Percentiles rank a stretch among this genome's conserved stretches.
These are phyloP conservation scores for Penicillium sp. DNA, from an alignment of 2,329 filamentous ascomycete genomes.

Conservation along the genomic window DNA sequence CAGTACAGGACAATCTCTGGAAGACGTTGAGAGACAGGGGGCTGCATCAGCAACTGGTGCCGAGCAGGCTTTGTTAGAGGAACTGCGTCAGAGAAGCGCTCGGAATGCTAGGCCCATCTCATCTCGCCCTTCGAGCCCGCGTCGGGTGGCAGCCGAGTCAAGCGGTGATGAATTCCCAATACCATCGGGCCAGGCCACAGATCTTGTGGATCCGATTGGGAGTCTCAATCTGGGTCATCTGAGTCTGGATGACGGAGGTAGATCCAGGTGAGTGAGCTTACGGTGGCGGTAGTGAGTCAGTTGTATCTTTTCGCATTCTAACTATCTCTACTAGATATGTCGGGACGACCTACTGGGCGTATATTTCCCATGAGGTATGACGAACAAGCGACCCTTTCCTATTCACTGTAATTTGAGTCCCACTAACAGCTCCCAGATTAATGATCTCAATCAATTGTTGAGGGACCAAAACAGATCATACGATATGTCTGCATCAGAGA, in stretches of 20 bases:
- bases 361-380: conserved; percentile 48
- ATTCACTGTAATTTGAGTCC: not conserved
- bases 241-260: conserved; percentile 49
- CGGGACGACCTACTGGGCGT: conserved; percentile 52
- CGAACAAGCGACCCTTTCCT: not conserved
- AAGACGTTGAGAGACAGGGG: conserved; percentile 27
- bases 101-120: conserved; percentile 15
- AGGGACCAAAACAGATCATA: conserved; percentile 46
- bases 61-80: conserved; percentile 21
- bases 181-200: conserved; percentile 45
- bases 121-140: conserved; percentile 38
- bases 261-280: conserved; percentile 29
- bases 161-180: conserved; percentile 49
- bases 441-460: conserved; percentile 49
- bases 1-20: conserved; percentile 35
- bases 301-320: not conserved
- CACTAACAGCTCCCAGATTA: conserved; percentile 36
- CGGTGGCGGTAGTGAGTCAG: not conserved
- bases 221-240: conserved; percentile 47
- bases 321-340: conserved; percentile 42
- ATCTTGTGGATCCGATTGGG: conserved; percentile 47
- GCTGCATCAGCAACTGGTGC: conserved; percentile 20
- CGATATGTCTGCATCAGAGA: conserved; percentile 27
- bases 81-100: conserved; percentile 22
- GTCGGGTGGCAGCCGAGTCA: conserved; percentile 35